Evolutionary conservation across 345 rosid genomes (phyloP), one percentile per base, ranked within the genome.

Genomic region (Euphorbia lathyris): DNA sequence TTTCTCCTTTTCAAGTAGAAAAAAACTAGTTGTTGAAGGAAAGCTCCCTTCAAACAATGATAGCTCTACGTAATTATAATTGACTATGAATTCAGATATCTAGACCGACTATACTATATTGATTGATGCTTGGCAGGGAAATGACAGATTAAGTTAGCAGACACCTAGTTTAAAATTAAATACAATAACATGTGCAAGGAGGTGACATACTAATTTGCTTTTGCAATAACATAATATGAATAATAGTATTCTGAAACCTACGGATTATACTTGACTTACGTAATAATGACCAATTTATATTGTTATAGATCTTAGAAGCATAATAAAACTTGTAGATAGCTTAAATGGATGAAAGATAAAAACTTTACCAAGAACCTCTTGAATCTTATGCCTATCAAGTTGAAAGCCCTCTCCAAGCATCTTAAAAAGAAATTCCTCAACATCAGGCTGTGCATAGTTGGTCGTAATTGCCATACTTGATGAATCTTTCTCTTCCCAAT

Each of bases 371-470:
- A 84, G 78, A 76, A 84, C 83, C 55, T 87, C 75, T 55, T 64
- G 77, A 72, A 85, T 83, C 69, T 83, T 71, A 55, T 74, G 69
- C 66, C 48, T 77, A 52, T 83, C 87, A 57, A 83, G 84, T 81
- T 76, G 84, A 67, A 84, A 86, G 22, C 90, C 88, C 64, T 75
- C 82, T 74, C 72, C 79, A 47, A 87, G 87, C 87, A 87, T 81
- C 65, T 77, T 79, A 42, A 78, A 65, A n/a, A 83, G 66, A 69
- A 87, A 87, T 45, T 87, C 81, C 74, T 84, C 84, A 29, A 83
- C 56, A 62, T 80, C 84, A 68, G 73, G 65, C 19, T 42, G 67
- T 58, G 66, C 32, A 67, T 74, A 48, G 69, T 43, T 73, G 51
- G 32, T 69, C 40, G 25, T 64, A 52, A 23, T 48, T 68, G 68